Evolutionary conservation across 1,139 yeast genomes (phyloP).

Genomic region (Pichia terricola): DNA sequence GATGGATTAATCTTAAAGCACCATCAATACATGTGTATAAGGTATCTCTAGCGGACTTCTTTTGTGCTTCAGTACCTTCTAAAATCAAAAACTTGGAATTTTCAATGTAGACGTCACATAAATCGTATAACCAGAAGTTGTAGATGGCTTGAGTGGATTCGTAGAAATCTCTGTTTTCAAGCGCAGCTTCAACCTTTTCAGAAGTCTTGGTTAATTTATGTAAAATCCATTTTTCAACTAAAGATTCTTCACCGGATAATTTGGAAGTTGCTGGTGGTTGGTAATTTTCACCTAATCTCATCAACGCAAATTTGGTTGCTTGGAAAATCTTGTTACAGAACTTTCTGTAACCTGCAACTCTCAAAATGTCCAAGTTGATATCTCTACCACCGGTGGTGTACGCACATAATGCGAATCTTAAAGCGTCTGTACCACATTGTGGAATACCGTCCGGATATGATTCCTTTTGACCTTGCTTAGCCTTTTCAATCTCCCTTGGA

Average conservation of each 20-base stretch:
- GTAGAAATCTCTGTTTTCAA: constrained; percentile 82
- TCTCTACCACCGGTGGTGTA: constrained; percentile 99
- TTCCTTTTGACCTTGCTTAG: constrained; percentile 77
- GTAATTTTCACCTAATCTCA: constrained; percentile 86
- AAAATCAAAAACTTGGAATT: constrained; percentile 87
- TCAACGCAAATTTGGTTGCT: constrained; percentile 93
- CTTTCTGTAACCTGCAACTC: constrained; percentile 98
- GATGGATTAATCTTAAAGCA: constrained; percentile 87
- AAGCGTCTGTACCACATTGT: constrained; percentile 98
- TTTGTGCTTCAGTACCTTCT: constrained; percentile 80
- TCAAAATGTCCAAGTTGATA: constrained; percentile 87
- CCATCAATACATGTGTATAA: constrained; percentile 87
- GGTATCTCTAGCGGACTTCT: constrained; percentile 87
- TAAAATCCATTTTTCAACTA: constrained; percentile 95
- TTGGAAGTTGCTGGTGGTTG: constrained; percentile 58
- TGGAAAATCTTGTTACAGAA: constrained; percentile 99
- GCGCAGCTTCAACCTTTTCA: constrained; percentile 49
- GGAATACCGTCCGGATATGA: constrained; percentile 97
- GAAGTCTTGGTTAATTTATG: constrained; percentile 73
- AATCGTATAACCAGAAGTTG: constrained; percentile 87
- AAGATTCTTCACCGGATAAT: constrained; percentile 71
- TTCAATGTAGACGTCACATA: constrained; percentile 97
- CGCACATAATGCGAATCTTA: constrained; percentile 96
- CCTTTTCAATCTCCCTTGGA: constrained; percentile 79
- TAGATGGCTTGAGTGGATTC: constrained; percentile 81